These are phyloP conservation scores for Paecilomyces fulvus DNA, from an alignment of 2,329 filamentous ascomycete genomes.

Conservation along the genomic window DNA sequence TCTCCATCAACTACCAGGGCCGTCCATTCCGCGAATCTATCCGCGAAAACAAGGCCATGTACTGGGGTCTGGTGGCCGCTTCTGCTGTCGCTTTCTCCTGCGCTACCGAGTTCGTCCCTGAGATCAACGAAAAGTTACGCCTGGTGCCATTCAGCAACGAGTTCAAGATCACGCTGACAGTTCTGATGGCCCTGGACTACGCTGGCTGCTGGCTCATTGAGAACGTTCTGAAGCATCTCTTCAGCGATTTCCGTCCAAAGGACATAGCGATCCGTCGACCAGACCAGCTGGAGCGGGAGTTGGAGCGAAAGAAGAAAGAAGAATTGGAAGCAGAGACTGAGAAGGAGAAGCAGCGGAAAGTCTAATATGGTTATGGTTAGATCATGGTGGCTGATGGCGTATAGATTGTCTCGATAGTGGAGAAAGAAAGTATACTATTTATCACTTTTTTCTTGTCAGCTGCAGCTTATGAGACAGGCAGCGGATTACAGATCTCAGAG, in stretches of 20 bases:
- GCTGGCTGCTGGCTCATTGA: conserved; percentile 80
- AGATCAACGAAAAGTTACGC: conserved; percentile 87
- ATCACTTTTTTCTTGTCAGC: not conserved
- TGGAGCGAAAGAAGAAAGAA: conserved; percentile 56
- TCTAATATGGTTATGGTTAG: conserved; percentile 11
- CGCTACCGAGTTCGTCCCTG: conserved; percentile 89
- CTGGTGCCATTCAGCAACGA: conserved; percentile 82
- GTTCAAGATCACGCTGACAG: conserved; percentile 81
- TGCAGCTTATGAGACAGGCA: not conserved
- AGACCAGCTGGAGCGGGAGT: conserved; percentile 76
- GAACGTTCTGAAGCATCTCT: conserved; percentile 71
- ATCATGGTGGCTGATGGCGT: not conserved
- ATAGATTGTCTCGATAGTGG: not conserved
- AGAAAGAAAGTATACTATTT: not conserved
- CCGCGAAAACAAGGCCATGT: conserved; percentile 95
- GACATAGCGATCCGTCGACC: conserved; percentile 82
- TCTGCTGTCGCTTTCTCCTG: conserved; percentile 87
- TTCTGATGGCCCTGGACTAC: conserved; percentile 81
- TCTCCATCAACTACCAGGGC: conserved; percentile 98
- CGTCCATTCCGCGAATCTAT: conserved; percentile 95
- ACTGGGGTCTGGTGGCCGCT: conserved; percentile 87
- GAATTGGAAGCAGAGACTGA: conserved; percentile 37
- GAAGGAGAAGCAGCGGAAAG: conserved; percentile 23
- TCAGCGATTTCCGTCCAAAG: conserved; percentile 86
- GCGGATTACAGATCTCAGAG: not conserved